Evolutionary conservation across 176 grass and related monocot species (phyloP), one percentile per base, ranked within the genome.

Genomic region (Luzula sylvatica): DNA sequence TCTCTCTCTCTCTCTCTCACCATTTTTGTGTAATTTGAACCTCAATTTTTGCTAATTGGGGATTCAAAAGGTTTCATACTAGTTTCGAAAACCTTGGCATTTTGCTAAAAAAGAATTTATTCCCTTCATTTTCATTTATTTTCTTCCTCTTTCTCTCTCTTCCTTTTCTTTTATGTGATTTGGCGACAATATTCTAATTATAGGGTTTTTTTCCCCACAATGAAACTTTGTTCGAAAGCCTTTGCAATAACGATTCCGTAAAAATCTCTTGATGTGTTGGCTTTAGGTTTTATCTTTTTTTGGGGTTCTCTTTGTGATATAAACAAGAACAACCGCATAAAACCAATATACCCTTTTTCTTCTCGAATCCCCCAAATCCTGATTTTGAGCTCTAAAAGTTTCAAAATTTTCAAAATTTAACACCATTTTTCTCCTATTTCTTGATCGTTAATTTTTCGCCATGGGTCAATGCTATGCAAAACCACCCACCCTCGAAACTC

Each of bases 381-480:
- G 20, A 21, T 16, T 52, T 81, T 74, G 11, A 12, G 35, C 32
- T 64, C 26, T 40, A 8, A 50, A 78, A 55, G 75, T 55, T 41
- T 60, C 47, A 29, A 69, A 26, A 3, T 42, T 55, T 41, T 60
- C 47, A 29, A 69, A 26, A 3, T 42, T 56, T 16, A 55, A 43
- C 20, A 9, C 23, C 17, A 50, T 25, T 39, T n/a, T n/a, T 46
- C 62, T 41, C 30, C 35, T 15, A 15, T 38, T 71, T 67, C 39
- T 80, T 61, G 61, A 61, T 69, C 69, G 50, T 46, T 45, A 16
- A 3, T 46, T 45, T 32, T 26, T 61, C 35, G 22, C 53, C 71
- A 87, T 87, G 82, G 82, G 82, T 59, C 48, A 80, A 41, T 87
- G 82, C 76, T 74, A 87, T 58, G 76, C 76, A 50, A 87, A 87